Base-by-base conservation (phyloP, 2,329 filamentous ascomycete species). In the Orbilia oligospora region DNA sequence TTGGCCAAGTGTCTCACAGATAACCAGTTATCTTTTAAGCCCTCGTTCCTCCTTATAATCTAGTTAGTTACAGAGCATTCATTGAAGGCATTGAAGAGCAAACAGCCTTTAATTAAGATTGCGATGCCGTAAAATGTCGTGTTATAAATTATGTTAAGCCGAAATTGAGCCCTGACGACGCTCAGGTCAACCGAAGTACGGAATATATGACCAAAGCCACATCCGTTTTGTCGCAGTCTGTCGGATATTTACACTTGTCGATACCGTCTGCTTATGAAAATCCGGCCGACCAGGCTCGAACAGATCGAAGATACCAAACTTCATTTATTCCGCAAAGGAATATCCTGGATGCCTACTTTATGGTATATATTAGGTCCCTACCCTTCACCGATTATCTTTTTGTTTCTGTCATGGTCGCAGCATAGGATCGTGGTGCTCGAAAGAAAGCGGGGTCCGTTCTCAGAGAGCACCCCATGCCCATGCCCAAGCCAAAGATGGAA, bases 11-110 rank as follows among this genome's bases (percentile, higher is more conserved):
- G 68, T 78, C 67, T 78, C 67, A 72, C 30, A 69, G 75, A 78
- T 78, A 78, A 78, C 75, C 68, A 78, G 68, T 78, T 78, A 78
- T 72, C 75, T 56, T n/a, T 66, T 65, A 64, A 64, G 53, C 64
- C 61, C 53, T 36, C 70, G 33, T 30, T 67, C 27, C 53, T 75
- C 71, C 71, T 69, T 75, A 27, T 36, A 73, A 73, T 73, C 63
- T 67, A 61, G 58, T 73, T 33, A 41, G 49, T 49, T 65, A 24
- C 41, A 24, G 14, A 33, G 24, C 41, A 49, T 65, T 48, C 27
- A 66, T 67, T 61, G 41, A 73, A 10, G 24, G 20, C 33, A 30
- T 44, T 24, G 53, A 38, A 16, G 55, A 71, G 49, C 66, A 77
- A 67, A 71, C 56, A 71, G 49, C 27, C 46, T 46, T 46, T 46